phyloP scores from a whole-genome alignment of 2,329 filamentous ascomycete species.

The Hypoxylon sp. region DNA sequence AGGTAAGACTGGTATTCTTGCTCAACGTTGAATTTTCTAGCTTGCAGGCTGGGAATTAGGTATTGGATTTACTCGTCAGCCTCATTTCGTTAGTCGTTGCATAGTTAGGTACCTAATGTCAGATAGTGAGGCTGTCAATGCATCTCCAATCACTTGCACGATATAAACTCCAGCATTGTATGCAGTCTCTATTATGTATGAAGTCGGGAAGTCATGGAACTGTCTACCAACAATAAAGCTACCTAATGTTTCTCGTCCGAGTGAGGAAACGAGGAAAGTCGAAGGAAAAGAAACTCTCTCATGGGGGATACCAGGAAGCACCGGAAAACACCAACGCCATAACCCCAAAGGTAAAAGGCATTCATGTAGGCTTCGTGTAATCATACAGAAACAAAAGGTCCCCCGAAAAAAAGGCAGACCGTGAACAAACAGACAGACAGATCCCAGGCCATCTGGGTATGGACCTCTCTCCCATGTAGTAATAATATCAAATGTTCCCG shows the following conservation, averaged over 20 bases:
- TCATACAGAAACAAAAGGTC: constrained; percentile 28
- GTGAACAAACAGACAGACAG: too few relatives aligned
- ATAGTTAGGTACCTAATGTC: too few relatives aligned
- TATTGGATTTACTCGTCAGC: too few relatives aligned
- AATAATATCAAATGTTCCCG: constrained; percentile 35
- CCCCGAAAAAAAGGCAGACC: too few relatives aligned
- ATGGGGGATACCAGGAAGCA: constrained; percentile 14
- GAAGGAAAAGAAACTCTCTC: constrained; percentile 8
- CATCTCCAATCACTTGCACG: not conserved
- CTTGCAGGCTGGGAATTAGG: too few relatives aligned
- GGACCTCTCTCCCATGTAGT: constrained; percentile 18
- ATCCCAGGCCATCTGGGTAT: too few relatives aligned
- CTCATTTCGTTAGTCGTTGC: too few relatives aligned
- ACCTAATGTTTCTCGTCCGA: constrained; percentile 11
- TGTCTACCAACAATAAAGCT: constrained; percentile 26
- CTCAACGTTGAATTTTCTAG: too few relatives aligned
- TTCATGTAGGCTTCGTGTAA: constrained; percentile 36
- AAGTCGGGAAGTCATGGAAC: constrained; percentile 12
- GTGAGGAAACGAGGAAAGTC: constrained; percentile 4
- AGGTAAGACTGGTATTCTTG: too few relatives aligned
- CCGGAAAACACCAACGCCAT: constrained; percentile 33
- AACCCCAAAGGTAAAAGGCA: constrained; percentile 15
- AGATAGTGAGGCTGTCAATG: too few relatives aligned
- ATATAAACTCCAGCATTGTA: not conserved
- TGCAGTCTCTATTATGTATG: constrained; percentile 31